Base-by-base conservation (phyloP, 805 yeast genomes). In the Cyberlindnera lachancei region DNA sequence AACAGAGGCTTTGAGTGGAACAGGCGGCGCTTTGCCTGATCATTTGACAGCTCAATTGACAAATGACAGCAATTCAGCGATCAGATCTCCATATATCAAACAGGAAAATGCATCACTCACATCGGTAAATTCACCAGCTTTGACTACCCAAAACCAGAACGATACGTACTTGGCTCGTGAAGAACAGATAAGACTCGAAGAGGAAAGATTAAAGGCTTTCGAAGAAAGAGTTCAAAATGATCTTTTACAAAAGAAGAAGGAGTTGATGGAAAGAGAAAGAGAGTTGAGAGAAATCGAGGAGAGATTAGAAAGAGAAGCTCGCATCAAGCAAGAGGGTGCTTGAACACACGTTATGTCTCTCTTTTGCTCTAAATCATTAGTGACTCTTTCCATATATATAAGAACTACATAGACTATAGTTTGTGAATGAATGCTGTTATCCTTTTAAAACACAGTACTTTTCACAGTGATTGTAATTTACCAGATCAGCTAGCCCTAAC, bases 201-300 rank as follows among this genome's bases (percentile, higher is more conserved):
- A 87, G 61, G 95, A 84, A 59, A 73, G 94, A 60, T 68, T 87
- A 52, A 78, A 70, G 50, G 82, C 84, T 27, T 84, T 83, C 55
- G 96, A 87, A 61, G 86, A 79, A 58, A 69, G 92, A 47, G 94
- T 87, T 17, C 95, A 87, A 60, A 83, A 79, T 52, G 95, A 86
- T 57, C 67, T 87, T 54, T 65, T 81, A 52, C 68, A 70, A 55
- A 84, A 87, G 65, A 70, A 92, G 46, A 77, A 79, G 50, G 96
- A 87, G 58, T 70, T 87, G 40, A 68, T 82, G 53, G 82, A 78
- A 44, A 74, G 95, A 52, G 96, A 87, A 58, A 73, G 75, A 48
- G 95, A 87, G 56, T 69, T 86, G 53, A 77, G 75, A 48, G 90
- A 81, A 44, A 81, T 86, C 45, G 95, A 78, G 51, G 79, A 72